Base-by-base conservation (phyloP, 805 yeast genomes). In the Dipodascus albidus region DNA sequence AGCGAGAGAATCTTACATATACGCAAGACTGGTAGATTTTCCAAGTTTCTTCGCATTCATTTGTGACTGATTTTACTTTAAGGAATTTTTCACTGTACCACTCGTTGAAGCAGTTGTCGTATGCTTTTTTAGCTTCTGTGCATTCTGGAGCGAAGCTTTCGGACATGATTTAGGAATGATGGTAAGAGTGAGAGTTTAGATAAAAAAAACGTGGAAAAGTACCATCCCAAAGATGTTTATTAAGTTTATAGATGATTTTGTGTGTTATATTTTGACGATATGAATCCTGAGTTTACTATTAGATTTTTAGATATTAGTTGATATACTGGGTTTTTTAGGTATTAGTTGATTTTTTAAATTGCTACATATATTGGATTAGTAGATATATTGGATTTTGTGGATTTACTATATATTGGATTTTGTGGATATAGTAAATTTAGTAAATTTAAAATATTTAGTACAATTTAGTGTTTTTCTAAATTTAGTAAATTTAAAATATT, bases 61-160 rank as follows among this genome's bases (percentile, higher is more conserved):
- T 91, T 61, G 83, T 76, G 3, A 75, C 70, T 44, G 80, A 74
- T 62, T 78, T 74, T 27, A 81, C 83, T 47, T 67, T 64, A 52
- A 73, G 63, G 56, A 73, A 73, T 57, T 72, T 71, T 61, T 93
- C 97, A 3, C 93, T 82, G 67, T 93, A 93, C 99, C 99, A 90
- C 59, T 78, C 78, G 69, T 89, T 91, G 73, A 93, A 93, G 68
- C 99, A 93, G 63, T 82, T 85, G 65, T 93, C 98, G 64, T 93
- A 93, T 62, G 82, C 80, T 61, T 81, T 80, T 69, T 93, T 93
- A 54, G 84, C 78, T 33, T 81, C 86, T 21, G 96, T 88, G 70
- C 99, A 93, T 71, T 93, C 98, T 23, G 97, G 96, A 38, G 99
- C 98, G 74, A 93, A 86, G 56, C 96, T 88, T 3, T 95, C 76